phyloP scores from a whole-genome alignment of 2,329 filamentous ascomycete genomes.

The Alternaria novae-zelandiae region DNA sequence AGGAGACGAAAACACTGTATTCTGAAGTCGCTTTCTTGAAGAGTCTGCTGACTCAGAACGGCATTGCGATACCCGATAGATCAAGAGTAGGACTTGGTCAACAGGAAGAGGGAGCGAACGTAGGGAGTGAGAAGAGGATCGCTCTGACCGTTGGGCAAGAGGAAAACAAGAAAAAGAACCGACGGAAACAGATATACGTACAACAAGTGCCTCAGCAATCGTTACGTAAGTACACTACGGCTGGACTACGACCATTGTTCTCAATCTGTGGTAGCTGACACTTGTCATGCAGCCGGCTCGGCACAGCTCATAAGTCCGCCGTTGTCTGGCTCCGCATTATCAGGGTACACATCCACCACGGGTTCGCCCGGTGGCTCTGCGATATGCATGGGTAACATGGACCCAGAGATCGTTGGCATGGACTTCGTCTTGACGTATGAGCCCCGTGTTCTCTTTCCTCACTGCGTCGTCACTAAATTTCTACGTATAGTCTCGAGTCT shows the following conservation, averaged over 20 bases:
- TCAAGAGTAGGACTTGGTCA: not conserved
- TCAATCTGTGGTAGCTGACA: not conserved
- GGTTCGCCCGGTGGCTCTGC: not conserved
- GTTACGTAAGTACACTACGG: not conserved
- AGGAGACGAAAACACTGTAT: conserved; percentile 32
- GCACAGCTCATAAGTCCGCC: not conserved
- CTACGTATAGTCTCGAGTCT: conserved; percentile 37
- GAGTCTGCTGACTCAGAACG: conserved; percentile 21
- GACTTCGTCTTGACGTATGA: conserved; percentile 48
- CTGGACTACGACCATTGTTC: not conserved
- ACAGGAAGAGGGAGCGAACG: not conserved
- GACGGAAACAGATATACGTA: conserved; percentile 4
- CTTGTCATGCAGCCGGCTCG: not conserved
- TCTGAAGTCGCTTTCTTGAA: conserved; percentile 32
- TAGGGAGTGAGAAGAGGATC: not conserved
- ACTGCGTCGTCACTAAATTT: not conserved
- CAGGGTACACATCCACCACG: not conserved
- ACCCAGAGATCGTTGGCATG: conserved; percentile 28
- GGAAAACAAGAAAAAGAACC: not conserved
- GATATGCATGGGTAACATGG: conserved; percentile 14
- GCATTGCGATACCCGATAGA: conserved; percentile 17
- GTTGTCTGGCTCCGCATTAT: not conserved
- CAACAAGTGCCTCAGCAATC: not conserved
- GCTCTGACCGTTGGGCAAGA: not conserved
- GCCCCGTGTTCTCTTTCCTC: not conserved